Conservation (phyloP, 1,139 yeast species). For the Diutina sp. region DNA sequence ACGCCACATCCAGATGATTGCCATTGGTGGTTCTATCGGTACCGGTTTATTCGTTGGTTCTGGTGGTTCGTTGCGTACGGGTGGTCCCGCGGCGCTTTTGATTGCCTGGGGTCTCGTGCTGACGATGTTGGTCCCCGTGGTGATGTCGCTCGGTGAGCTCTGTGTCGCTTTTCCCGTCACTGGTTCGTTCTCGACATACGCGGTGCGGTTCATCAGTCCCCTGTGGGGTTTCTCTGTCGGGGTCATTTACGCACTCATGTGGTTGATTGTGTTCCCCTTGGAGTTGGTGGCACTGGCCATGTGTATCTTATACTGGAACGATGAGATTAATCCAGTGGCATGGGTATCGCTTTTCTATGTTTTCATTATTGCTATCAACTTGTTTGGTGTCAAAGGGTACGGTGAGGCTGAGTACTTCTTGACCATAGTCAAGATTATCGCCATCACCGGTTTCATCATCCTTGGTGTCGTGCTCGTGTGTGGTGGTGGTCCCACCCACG, state of each 20-base stretch:
- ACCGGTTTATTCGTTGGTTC: constrained; percentile 35
- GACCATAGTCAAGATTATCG: constrained; percentile 18
- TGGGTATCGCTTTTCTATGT: constrained; percentile 38
- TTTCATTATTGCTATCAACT: constrained; percentile 25
- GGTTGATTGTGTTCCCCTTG: constrained; percentile 65
- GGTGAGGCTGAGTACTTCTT: constrained; percentile 39
- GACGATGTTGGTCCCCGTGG: constrained; percentile 6
- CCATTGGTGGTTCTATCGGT: constrained; percentile 39
- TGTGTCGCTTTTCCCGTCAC: constrained; percentile 19
- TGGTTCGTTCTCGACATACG: constrained; percentile 15
- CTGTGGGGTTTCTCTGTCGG: constrained; percentile 16
- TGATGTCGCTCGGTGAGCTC: constrained; percentile 15
- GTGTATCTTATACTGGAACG: constrained; percentile 17
- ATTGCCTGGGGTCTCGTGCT: constrained; percentile 13
- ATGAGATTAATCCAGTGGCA: constrained; percentile 16
- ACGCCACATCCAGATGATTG: constrained; percentile 36
- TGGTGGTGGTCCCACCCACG: constrained; percentile 16
- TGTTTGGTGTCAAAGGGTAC: constrained; percentile 33
- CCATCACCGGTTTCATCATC: constrained; percentile 19
- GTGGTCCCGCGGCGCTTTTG: constrained; percentile 18
- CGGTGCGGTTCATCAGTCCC: constrained; percentile 16
- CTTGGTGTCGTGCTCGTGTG: constrained; percentile 15
- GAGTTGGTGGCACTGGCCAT: constrained; percentile 38
- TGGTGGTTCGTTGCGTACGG: constrained; percentile 28
- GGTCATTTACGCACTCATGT: constrained; percentile 41